phyloP scores from a whole-genome alignment of 768 basidiomycete genomes.

The Tricholoma matsutake region DNA sequence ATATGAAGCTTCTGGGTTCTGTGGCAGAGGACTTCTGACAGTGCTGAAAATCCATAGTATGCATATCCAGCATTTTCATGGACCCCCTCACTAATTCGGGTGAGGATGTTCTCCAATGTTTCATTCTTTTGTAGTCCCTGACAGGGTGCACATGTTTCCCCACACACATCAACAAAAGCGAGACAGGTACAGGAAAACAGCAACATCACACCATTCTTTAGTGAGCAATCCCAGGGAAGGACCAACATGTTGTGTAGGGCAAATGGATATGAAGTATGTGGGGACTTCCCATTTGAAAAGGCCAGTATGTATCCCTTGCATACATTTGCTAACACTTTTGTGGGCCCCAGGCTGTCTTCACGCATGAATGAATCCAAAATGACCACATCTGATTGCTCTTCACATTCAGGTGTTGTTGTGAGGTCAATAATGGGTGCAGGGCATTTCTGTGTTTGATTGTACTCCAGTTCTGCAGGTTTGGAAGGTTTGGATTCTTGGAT shows the following conservation, averaged over 20 bases:
- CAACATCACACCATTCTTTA: not conserved
- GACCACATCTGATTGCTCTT: not conserved
- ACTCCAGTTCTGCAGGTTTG: not conserved
- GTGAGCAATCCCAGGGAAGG: slow-evolving; percentile 22
- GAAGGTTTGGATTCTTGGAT: not conserved
- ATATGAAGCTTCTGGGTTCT: not conserved
- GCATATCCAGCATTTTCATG: slow-evolving; percentile 13
- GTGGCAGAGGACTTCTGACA: slow-evolving; percentile 1
- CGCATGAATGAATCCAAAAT: not conserved
- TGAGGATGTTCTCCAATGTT: slow-evolving; percentile 13
- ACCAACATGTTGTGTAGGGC: slow-evolving; percentile 15
- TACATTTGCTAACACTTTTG: not conserved
- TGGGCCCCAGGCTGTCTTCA: not conserved
- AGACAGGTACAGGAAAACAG: not conserved
- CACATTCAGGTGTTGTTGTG: not conserved
- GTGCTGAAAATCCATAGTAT: slow-evolving; percentile 14
- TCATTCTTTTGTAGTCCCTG: not conserved
- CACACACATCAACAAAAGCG: not conserved
- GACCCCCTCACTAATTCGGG: too few species aligned
- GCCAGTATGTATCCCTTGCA: too few species aligned
- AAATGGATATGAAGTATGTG: too few species aligned
- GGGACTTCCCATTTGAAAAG: too few species aligned
- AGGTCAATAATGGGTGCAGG: too few species aligned
- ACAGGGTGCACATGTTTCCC: not conserved
- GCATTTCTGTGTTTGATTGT: not conserved